Evolutionary conservation across 805 yeast genomes (phyloP), one percentile per base, ranked within the genome.

Genomic region (Wickerhamomyces silvicola): DNA sequence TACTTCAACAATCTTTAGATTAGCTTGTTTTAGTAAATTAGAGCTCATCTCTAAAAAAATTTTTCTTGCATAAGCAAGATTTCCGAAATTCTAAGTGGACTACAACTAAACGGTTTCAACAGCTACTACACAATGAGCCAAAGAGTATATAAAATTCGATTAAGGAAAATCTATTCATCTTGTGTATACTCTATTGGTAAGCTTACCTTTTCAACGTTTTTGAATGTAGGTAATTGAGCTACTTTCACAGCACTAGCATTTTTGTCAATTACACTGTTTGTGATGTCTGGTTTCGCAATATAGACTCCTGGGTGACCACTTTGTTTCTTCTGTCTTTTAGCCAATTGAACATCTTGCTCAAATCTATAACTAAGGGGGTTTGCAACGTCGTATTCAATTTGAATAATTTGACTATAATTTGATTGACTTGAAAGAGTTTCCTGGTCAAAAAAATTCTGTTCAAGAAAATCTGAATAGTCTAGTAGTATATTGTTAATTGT

Each of bases 171-270:
- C 9, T 22, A 31, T 12, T 32, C 35, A 18, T 45, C 36, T 15
- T 36, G 16, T 7, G 60, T 59, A 40, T 68, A 71, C 22, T 60
- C 63, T 1, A 72, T 59, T 10, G 70, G 59, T 14, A 61, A 57
- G 33, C 61, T 60, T 5, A 83, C 81, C 49, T 73, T 76, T 42
- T 81, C 88, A 7, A 78, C 75, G 46, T 77, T 75, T 40, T 67
- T 72, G 51, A 78, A 78, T 5, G 66, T 59, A 2, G 88, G 90
- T 15, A 76, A 36, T 2, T 55, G 43, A 6, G 66, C 59, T 1
- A 55, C 49, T n/a, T 26, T 24, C 7, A 14, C 11, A 13, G 24
- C 24, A 13, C 36, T 30, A 3, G 45, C 40, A 2, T 47, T 32
- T 13, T 34, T 39, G 4, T 55, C 55, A 10, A 54, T 39, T 10